Evolutionary conservation across 805 yeast genomes (phyloP).

Genomic region (Nakazawaea pomicola): DNA sequence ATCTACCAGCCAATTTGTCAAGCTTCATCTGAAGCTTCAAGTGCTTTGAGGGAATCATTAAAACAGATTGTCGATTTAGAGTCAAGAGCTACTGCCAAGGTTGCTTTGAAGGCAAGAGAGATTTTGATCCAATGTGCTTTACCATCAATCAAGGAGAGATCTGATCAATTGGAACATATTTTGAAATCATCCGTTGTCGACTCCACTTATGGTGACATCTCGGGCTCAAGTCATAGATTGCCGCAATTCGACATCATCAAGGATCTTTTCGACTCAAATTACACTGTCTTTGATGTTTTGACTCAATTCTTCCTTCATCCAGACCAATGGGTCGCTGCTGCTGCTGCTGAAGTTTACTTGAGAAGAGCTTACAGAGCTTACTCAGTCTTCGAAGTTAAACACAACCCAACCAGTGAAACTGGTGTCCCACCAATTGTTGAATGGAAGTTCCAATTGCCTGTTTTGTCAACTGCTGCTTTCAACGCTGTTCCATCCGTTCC

Average conservation of each 20-base stretch:
- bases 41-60: slow-evolving; percentile 66
- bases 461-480: slow-evolving; percentile 64
- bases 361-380: slow-evolving; percentile 97
- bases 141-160: slow-evolving; percentile 93
- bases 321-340: slow-evolving; percentile 87
- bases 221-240: slow-evolving; percentile 63
- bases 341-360: slow-evolving; percentile 95
- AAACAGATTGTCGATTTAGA: slow-evolving; percentile 83
- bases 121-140: slow-evolving; percentile 93
- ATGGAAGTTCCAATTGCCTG: slow-evolving; percentile 86
- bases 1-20: slow-evolving; percentile 78
- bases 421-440: slow-evolving; percentile 63
- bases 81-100: slow-evolving; percentile 87
- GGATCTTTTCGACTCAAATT: slow-evolving; percentile 94
- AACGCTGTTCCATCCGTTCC: slow-evolving; percentile 56
- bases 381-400: slow-evolving; percentile 71
- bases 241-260: slow-evolving; percentile 78
- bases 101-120: slow-evolving; percentile 92
- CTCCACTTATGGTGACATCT: slow-evolving; percentile 80
- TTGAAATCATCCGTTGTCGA: slow-evolving; percentile 79
- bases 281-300: slow-evolving; percentile 93
- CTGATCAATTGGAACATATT: slow-evolving; percentile 96
- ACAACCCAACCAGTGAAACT: slow-evolving; percentile 44
- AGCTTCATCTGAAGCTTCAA: slow-evolving; percentile 59
- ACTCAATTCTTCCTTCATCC: slow-evolving; percentile 81